These are phyloP conservation scores for Trichoderma virens DNA, from an alignment of 495 filamentous ascomycete genomes.

Conservation along the genomic window DNA sequence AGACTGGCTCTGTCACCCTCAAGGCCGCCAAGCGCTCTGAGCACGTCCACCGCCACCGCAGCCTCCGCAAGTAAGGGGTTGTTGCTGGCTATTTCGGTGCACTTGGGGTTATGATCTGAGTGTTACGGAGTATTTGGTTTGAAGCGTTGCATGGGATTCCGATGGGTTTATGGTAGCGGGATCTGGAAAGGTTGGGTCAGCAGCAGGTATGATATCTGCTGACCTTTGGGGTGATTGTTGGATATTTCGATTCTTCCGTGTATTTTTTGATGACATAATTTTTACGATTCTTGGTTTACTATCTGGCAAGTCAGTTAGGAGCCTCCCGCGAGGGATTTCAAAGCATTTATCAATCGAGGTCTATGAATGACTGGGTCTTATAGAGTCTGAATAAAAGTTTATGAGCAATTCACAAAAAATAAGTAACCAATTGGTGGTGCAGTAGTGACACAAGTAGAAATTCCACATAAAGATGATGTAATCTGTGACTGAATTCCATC, in stretches of 20 bases:
- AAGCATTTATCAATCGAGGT: conserved; percentile 9
- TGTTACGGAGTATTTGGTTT: neutral
- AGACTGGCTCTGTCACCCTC: conserved; percentile 19
- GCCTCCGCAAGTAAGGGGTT: conserved; percentile 9
- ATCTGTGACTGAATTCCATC: no score
- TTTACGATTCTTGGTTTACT: neutral
- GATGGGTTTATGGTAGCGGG: neutral
- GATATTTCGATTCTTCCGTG: conserved; percentile 8
- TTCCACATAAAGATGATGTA: no score
- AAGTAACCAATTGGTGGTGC: neutral
- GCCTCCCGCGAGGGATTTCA: neutral
- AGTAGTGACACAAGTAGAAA: neutral
- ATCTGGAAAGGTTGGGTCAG: neutral
- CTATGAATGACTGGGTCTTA: conserved; percentile 9
- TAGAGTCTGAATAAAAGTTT: conserved; percentile 5
- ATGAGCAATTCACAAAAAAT: neutral
- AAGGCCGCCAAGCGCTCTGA: conserved; percentile 14
- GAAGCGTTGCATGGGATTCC: neutral
- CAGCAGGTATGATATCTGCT: conserved; percentile 3
- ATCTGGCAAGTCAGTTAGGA: neutral
- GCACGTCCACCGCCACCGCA: conserved; percentile 20
- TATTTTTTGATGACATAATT: neutral
- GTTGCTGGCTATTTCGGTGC: neutral
- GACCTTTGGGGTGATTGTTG: neutral
- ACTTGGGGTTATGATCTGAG: neutral